Evolutionary conservation across 2,329 filamentous ascomycete genomes (phyloP).

Genomic region (Trichoderma koningii): DNA sequence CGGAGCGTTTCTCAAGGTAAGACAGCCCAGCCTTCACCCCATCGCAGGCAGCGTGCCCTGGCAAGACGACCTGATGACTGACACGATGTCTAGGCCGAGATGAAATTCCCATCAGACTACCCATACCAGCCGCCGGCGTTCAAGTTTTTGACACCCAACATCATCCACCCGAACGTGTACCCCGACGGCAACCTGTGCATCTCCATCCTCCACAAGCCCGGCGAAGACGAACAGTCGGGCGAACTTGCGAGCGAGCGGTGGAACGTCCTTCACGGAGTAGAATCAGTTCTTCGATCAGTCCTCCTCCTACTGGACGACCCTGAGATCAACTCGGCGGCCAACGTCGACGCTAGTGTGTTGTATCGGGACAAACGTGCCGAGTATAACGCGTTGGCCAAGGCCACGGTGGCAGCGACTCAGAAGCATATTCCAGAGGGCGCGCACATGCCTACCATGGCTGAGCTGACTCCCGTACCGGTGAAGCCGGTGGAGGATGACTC

Average conservation of each 20-base stretch:
- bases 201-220: slow-evolving; percentile 90
- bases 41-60: background rate
- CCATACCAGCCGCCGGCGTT: slow-evolving; percentile 88
- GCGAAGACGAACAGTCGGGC: slow-evolving; percentile 90
- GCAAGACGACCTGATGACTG: background rate
- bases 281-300: slow-evolving; percentile 91
- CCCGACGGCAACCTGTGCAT: slow-evolving; percentile 89
- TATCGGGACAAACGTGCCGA: slow-evolving; percentile 70
- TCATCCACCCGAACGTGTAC: slow-evolving; percentile 95
- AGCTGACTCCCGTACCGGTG: slow-evolving; percentile 62
- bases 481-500: slow-evolving; percentile 67
- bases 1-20: slow-evolving; percentile 82
- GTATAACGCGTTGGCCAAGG: slow-evolving; percentile 71
- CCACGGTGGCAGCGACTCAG: slow-evolving; percentile 73
- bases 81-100: slow-evolving; percentile 62
- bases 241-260: slow-evolving; percentile 89
- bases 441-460: slow-evolving; percentile 75
- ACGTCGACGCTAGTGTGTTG: slow-evolving; percentile 88
- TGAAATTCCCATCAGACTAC: slow-evolving; percentile 87
- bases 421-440: slow-evolving; percentile 78
- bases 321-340: slow-evolving; percentile 89
- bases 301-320: slow-evolving; percentile 90
- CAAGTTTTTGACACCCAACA: slow-evolving; percentile 71
- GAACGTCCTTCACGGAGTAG: slow-evolving; percentile 90
- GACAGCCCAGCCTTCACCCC: slow-evolving; percentile 31